These are phyloP conservation scores for Talaromyces borbonicus DNA, from an alignment of 495 filamentous ascomycete species.

Conservation along the genomic window DNA sequence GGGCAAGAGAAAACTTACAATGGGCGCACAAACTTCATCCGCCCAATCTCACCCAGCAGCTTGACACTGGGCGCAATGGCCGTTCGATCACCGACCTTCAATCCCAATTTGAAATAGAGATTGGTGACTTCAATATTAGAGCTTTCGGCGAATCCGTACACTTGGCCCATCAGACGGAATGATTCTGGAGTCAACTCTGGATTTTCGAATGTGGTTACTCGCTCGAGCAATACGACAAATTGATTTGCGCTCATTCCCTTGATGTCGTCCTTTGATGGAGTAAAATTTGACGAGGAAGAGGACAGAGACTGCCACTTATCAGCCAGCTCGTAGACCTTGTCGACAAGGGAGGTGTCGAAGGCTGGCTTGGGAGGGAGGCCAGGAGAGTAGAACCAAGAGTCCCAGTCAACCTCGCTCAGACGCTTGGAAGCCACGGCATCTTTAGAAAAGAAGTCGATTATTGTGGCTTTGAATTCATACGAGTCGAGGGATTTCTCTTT, in stretches of 20 bases:
- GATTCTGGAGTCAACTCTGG: slow-evolving; percentile 49
- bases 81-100: slow-evolving; percentile 58
- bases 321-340: slow-evolving; percentile 73
- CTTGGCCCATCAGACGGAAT: slow-evolving; percentile 56
- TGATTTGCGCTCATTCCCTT: slow-evolving; percentile 71
- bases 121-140: slow-evolving; percentile 78
- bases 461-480: slow-evolving; percentile 81
- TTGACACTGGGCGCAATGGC: slow-evolving; percentile 61
- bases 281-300: slow-evolving; percentile 45
- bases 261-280: slow-evolving; percentile 59
- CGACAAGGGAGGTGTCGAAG: slow-evolving; percentile 81
- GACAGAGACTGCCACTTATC: slow-evolving; percentile 59
- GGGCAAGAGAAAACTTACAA: slow-evolving; percentile 34
- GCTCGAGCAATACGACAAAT: slow-evolving; percentile 79
- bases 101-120: slow-evolving; percentile 66
- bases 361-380: slow-evolving; percentile 82
- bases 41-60: slow-evolving; percentile 68
- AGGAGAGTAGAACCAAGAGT: slow-evolving; percentile 73
- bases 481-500: slow-evolving; percentile 76
- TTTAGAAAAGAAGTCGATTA: slow-evolving; percentile 69
- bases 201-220: slow-evolving; percentile 51
- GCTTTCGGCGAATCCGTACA: slow-evolving; percentile 58
- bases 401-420: slow-evolving; percentile 71
- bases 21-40: slow-evolving; percentile 95
- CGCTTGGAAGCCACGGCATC: slow-evolving; percentile 58